Evolutionary conservation across 441 rosid genomes (phyloP).

Genomic region (Rhodomyrtus psidioides): DNA sequence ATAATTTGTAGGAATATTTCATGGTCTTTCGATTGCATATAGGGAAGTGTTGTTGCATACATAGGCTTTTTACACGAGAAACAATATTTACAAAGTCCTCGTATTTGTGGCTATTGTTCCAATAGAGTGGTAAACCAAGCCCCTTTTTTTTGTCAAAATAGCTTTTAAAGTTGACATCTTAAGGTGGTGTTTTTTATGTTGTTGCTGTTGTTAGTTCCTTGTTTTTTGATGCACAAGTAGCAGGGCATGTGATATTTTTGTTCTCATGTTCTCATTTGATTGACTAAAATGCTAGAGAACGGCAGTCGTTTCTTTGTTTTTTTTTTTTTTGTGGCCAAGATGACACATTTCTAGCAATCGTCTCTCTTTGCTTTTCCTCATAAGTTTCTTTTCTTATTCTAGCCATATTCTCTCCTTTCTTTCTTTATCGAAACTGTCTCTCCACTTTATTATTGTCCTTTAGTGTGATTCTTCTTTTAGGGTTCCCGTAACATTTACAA

Average conservation of each 20-base stretch:
- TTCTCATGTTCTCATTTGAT: background rate
- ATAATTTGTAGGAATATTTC: background rate
- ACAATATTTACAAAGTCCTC: background rate
- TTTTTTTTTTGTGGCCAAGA: background rate
- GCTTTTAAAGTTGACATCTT: background rate
- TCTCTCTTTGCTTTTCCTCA: background rate
- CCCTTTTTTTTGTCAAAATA: background rate
- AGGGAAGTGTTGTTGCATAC: background rate
- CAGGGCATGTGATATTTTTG: background rate
- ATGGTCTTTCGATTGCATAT: background rate
- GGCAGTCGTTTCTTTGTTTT: background rate
- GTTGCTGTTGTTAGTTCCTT: background rate
- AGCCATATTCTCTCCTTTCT: background rate
- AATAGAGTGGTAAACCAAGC: background rate
- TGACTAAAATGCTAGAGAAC: background rate
- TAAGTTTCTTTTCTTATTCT: background rate
- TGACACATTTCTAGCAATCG: background rate
- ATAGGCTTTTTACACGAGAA: background rate
- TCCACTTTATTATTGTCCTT: background rate
- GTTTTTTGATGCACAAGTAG: background rate
- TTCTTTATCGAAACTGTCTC: background rate
- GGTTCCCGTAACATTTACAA: background rate
- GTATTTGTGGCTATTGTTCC: background rate
- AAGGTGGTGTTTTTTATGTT: background rate
- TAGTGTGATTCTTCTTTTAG: background rate